Evolutionary conservation across 805 yeast species (phyloP), one percentile per base, ranked within the genome.

Genomic region (Candida arabinofermentans): DNA sequence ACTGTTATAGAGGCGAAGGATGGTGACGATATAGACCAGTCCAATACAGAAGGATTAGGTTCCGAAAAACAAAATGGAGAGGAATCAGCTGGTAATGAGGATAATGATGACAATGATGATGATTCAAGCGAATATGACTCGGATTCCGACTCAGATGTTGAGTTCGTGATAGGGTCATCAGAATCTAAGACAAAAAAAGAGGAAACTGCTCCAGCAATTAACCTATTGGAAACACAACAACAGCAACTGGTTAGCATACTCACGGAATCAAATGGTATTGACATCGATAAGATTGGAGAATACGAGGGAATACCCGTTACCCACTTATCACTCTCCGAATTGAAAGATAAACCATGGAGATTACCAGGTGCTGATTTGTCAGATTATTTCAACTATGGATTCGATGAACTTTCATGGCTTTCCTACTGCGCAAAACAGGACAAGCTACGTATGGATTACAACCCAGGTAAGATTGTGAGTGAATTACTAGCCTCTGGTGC

Each of bases 261-360:
- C 33, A 57, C 61, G 6, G 63, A 74, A 27, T 59, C 77, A 8
- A 57, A 65, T 3, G 66, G 71, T 39, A 65, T 84, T 13, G 89
- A 87, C 52, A 72, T 88, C n/a, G 79, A 85, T 53, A 75, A 76
- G 32, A 80, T 84, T 16, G 95, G 88, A 2, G 79, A 75, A 46
- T 74, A 73, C 45, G 84, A 89, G 39, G 97, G 96, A 3, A 74
- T 78, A 51, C 95, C 96, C 4, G 69, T 93, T 37, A 86, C 96
- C 0, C 80, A 84, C 50, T 72, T 91, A 10, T 83, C 86, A 46
- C 72, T 91, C 9, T 91, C 84, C 46, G 83, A 81, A 40, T 67
- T 90, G 37, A 88, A 86, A 49, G 96, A 89, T 50, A 95, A 95
- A 66, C 99, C 99, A 8, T 93, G 99, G 99, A 77, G 99, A 59